Base-by-base conservation (phyloP, 2,329 filamentous ascomycete genomes). In the Aspergillus tanneri region DNA sequence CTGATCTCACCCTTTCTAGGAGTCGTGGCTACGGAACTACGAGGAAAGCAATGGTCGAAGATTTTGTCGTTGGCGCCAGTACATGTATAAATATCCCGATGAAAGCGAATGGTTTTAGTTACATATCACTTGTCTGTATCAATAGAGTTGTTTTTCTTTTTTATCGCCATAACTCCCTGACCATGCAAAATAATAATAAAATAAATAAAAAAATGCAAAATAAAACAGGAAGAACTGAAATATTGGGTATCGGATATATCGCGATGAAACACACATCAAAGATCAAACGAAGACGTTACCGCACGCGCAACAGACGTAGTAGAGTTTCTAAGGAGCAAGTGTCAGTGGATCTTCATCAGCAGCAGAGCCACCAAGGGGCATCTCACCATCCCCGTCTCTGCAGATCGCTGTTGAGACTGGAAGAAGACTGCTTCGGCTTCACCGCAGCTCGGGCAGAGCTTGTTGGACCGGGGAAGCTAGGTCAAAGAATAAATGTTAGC, bases 301-400 rank as follows among this genome's bases (percentile, higher is more conserved):
- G 73, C 93, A 99, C 52, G 85, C 83, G 77, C 88, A 93, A 79
- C 93, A 99, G 47, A 99, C 93, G 65, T 90, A 92, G 69, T 92
- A 92, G 39, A 93, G 74, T 90, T 90, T 91, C 89, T 93, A 59
- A 46, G 5, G 41, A 25, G 28, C 28, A 19, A 40, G n/a, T 10
- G 54, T 65, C 47, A 64, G 57, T 44, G 22, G 47, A 24, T 8
- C 39, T 9, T 14, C 16, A 22, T 9, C 12, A 8, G 47, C 21
- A 34, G 23, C 40, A 34, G 19, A 47, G 5, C 38, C 11, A 37
- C 44, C 64, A 34, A 25, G 32, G 28, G 34, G 30, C 35, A 22
- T 34, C 87, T 79, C 73, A 97, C 93, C 93, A 99, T 99, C 76
- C 93, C 93, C 36, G 93, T 99, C 72, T 97, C 91, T 40, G 90